A percentile compares a stretch with the other conserved stretches of the same genome.
Evolutionary conservation across 2,329 filamentous ascomycete species (phyloP).

Genomic region (Xylariaceae sp.): DNA sequence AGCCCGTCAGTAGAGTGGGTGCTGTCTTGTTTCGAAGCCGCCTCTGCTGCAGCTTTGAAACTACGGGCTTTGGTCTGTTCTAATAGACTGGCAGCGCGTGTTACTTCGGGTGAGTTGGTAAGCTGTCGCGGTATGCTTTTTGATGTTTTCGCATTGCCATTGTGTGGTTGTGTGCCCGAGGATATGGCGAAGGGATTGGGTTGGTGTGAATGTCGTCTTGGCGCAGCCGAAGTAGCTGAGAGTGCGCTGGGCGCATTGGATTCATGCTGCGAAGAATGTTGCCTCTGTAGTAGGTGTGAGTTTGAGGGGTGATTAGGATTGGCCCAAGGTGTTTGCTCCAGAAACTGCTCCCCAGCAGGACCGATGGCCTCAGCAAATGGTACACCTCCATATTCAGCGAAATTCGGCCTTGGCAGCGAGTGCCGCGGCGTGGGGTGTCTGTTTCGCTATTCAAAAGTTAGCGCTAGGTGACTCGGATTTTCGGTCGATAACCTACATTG

Average conservation of each 20-base stretch:
- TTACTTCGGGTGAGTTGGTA: constrained; percentile 42
- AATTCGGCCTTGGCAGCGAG: constrained; percentile 33
- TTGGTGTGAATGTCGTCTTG: constrained; percentile 35
- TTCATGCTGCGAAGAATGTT: constrained; percentile 34
- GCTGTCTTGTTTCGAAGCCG: constrained; percentile 25
- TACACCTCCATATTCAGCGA: constrained; percentile 45
- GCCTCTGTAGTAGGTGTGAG: constrained; percentile 35
- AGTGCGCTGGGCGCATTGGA: constrained; percentile 14
- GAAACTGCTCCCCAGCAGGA: constrained; percentile 77
- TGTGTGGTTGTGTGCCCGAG: constrained; percentile 27
- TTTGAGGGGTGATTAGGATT: constrained; percentile 79
- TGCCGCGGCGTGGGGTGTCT: constrained; percentile 29
- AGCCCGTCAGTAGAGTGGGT: constrained; percentile 24
- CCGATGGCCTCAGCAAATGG: constrained; percentile 47
- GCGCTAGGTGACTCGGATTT: not conserved
- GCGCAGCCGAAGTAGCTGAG: constrained; percentile 30
- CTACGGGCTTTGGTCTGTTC: constrained; percentile 28
- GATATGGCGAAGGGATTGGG: constrained; percentile 30
- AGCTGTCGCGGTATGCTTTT: constrained; percentile 20
- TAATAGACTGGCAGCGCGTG: constrained; percentile 31
- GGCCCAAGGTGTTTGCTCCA: constrained; percentile 88
- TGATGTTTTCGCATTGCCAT: constrained; percentile 20
- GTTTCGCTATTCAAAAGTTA: constrained; percentile 20
- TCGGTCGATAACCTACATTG: constrained; percentile 60
- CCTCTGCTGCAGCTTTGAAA: constrained; percentile 20